These are phyloP conservation scores for Boletus sp. DNA, from an alignment of 1,284 basidiomycete genomes.

Conservation along the genomic window DNA sequence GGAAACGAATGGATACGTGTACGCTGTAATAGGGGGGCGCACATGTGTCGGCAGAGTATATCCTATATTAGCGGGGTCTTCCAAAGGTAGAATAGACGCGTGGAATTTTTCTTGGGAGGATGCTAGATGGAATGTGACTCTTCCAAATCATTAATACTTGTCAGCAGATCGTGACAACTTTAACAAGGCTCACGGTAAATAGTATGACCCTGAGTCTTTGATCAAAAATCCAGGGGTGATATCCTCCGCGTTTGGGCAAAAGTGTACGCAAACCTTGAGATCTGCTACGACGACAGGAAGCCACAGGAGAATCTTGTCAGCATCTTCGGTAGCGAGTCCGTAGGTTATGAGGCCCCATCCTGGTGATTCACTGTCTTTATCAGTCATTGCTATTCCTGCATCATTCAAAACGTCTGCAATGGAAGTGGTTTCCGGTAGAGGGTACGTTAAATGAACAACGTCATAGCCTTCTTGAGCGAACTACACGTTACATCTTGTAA, in stretches of 20 bases:
- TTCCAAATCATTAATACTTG: conserved; percentile 16
- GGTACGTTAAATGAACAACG: conserved; percentile 35
- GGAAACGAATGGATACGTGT: conserved; percentile 38
- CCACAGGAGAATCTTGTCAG: conserved; percentile 18
- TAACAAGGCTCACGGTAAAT: conserved; percentile 31
- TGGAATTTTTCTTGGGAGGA: conserved; percentile 39
- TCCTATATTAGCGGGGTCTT: conserved; percentile 27
- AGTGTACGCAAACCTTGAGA: conserved; percentile 39
- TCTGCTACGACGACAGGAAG: conserved; percentile 17
- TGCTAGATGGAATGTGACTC: conserved; percentile 38
- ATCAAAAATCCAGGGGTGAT: conserved; percentile 30
- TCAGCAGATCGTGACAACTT: neutral
- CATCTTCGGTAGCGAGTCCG: conserved; percentile 31
- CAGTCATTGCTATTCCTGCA: conserved; percentile 14
- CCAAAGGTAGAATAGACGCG: conserved; percentile 31
- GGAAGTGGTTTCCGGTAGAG: conserved; percentile 16
- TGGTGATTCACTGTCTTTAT: conserved; percentile 4
- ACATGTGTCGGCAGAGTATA: conserved; percentile 29
- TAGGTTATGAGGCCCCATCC: conserved; percentile 40
- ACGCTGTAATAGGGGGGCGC: conserved; percentile 32
- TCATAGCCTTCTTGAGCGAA: conserved; percentile 45
- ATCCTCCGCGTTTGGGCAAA: conserved; percentile 33
- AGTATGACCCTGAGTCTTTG: conserved; percentile 22
- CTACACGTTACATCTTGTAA: conserved; percentile 20
- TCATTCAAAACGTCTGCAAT: conserved; percentile 22